Evolutionary conservation across 2,329 filamentous ascomycete genomes (phyloP), one percentile per base, ranked within the genome.

Genomic region (Trichoderma guizhouense): DNA sequence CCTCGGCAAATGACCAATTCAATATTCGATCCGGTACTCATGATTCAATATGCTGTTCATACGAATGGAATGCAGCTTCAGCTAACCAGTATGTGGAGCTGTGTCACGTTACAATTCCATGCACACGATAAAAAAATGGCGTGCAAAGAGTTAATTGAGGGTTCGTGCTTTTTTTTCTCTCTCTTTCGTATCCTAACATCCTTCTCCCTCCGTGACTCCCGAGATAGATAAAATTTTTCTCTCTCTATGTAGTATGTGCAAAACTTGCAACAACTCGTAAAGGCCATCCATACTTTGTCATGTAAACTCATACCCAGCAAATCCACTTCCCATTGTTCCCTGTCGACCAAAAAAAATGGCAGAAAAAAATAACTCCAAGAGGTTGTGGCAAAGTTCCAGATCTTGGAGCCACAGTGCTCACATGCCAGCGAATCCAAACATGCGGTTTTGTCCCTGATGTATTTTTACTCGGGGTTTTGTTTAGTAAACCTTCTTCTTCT

Each of bases 401-500:
- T 71, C 60, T 24, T 70, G 51, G 32, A 65, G 71, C 71, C 58
- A 55, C 14, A 28, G 55, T 58, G 60, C 71, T 65, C 71, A 58
- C 34, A 51, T 64, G 60, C 51, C 58, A 55, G 60, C 26, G 65
- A 68, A 69, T 72, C 71, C 67, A 72, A 72, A 55, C 66, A 39
- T 60, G 57, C 14, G n/a, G 14, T 14, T 60, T 53, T 34, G 62
- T 64, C 43, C 62, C 28, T 62, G 28, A 3, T 34, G 24, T 34
- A 34, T 15, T 32, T 68, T 62, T 57, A 26, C 12, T 43, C 39
- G 39, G 55, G 36, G 14, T 7, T 18, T 39, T 18, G 2, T 71
- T 76, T 88, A 99, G 86, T 99, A 99, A 77, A 99, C 96, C 89
- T 99, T 99, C 91, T 99, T 99, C 93, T 99, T 99, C 90, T 99